phyloP scores from a whole-genome alignment of 306 rosid genomes.

The Prunus fruticosa region DNA sequence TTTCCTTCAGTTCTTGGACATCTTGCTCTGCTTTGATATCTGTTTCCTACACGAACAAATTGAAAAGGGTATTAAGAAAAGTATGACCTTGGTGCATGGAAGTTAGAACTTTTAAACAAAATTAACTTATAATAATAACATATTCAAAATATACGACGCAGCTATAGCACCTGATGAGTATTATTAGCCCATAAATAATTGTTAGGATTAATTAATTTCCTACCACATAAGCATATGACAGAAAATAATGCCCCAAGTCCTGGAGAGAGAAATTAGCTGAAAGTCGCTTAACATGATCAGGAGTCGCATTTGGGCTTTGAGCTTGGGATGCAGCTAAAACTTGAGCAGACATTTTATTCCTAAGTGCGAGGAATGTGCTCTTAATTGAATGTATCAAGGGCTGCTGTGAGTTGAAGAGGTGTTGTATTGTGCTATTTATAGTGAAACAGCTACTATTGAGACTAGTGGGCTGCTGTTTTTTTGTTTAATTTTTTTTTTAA shows the following conservation, averaged over 20 bases:
- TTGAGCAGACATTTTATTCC: neutral
- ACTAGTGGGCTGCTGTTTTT: too few species aligned
- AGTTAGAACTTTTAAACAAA: neutral
- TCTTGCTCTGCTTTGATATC: neutral
- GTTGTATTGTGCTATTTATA: too few species aligned
- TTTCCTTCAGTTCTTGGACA: constrained; percentile 24
- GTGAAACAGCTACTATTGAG: too few species aligned
- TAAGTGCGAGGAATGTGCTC: neutral
- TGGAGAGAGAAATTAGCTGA: neutral
- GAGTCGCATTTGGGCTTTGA: neutral
- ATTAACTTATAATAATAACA: neutral
- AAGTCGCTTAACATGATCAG: neutral
- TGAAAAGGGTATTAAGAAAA: neutral
- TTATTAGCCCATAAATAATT: too few species aligned
- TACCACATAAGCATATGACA: neutral
- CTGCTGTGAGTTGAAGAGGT: neutral
- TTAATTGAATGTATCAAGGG: neutral
- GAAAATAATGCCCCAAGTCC: neutral
- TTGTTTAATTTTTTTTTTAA: too few species aligned
- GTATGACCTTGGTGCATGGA: neutral
- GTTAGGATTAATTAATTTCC: neutral
- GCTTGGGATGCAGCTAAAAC: neutral
- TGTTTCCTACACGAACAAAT: neutral
- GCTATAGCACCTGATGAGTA: too few species aligned
- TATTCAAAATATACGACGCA: neutral